These are phyloP conservation scores for Arabidopsis thaliana DNA, from an alignment of 345 rosid species.

Conservation along the genomic window TAIR10.1 NC_003076.8:17176001-17176500, in stretches of 20 bases:
- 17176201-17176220: not conserved
- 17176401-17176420: slow-evolving; percentile 29
- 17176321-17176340: not conserved
- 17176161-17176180: not conserved
- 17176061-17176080: not conserved
- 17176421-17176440: slow-evolving; percentile 48
- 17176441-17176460: slow-evolving; percentile 48
- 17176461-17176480: slow-evolving; percentile 62
- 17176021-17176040: not conserved
- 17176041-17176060: not conserved
- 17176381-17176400: slow-evolving; percentile 37
- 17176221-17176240: not conserved
- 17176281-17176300: not conserved
- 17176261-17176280: not conserved
- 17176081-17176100: too few species aligned
- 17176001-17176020: too few species aligned
- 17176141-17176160: not conserved
- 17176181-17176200: not conserved
- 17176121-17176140: too few species aligned
- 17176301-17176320: not conserved
- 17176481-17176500: slow-evolving; percentile 81
- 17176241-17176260: not conserved
- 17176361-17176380: not conserved
- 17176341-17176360: not conserved
- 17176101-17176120: too few species aligned